Conservation (phyloP, 257 asterid species). For the Forsythia viridissima region DNA sequence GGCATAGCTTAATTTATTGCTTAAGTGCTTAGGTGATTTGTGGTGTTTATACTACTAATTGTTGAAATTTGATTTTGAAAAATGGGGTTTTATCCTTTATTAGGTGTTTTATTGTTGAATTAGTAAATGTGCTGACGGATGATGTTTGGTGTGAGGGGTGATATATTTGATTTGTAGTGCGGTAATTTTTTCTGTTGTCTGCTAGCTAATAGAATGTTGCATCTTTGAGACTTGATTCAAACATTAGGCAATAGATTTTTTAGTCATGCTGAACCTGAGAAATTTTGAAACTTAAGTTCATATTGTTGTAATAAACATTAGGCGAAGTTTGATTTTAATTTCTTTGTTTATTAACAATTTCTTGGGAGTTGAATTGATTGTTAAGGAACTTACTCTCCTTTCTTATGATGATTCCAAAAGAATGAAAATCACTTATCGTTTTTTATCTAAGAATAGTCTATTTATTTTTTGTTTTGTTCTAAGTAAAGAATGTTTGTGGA, state of each 20-base stretch:
- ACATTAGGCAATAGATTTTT: conserved; percentile 1
- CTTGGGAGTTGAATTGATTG: not conserved
- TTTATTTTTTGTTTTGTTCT: too few species aligned
- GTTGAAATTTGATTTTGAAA: not conserved
- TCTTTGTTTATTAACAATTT: not conserved
- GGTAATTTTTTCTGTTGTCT: not conserved
- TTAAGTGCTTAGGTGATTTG: not conserved
- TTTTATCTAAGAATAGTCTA: not conserved
- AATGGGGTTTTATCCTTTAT: not conserved
- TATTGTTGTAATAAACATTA: not conserved
- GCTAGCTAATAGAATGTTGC: not conserved
- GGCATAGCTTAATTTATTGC: not conserved
- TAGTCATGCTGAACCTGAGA: not conserved
- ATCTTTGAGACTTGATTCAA: not conserved
- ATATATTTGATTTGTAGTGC: not conserved
- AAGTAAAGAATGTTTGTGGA: not conserved
- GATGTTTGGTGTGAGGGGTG: not conserved
- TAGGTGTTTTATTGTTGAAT: not conserved
- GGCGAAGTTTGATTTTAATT: not conserved
- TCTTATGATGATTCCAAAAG: not conserved
- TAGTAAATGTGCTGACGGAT: not conserved
- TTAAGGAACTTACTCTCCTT: not conserved
- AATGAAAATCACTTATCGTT: not conserved
- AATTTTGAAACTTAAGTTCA: not conserved
- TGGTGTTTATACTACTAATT: not conserved